Evolutionary conservation across 2,329 filamentous ascomycete species (phyloP), one percentile per base, ranked within the genome.

Genomic region (Fusarium annulatum): DNA sequence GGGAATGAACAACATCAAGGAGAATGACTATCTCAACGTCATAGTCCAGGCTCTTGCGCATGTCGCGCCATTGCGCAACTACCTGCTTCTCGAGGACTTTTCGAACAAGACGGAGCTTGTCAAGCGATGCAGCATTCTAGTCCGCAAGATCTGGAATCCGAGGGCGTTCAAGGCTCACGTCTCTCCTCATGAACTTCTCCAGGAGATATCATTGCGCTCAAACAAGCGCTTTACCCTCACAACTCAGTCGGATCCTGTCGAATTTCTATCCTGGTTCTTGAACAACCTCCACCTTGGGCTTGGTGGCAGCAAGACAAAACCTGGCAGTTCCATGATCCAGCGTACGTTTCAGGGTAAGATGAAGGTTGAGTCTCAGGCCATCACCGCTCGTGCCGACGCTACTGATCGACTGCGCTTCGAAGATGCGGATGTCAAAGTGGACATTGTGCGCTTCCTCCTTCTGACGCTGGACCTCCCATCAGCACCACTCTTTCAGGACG

Each of bases 1-100:
- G 69, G 96, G 96, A 75, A 97, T 99, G 94, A 99, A 99, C 88
- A 99, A 99, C 84, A 98, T 99, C 87, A 99, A 99, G 83, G 94
- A 96, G 66, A 99, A 99, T 84, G 96, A 99, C 85, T 99, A 99
- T 84, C 89, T 98, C 80, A 99, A 99, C 80, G 96, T 97, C 33
- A 90, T 98, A 7, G 92, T 97, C 55, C 96, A 99, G 82, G 92
- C 95, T 11, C 88, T 99, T 42, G 92, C 96, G 6, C 96, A 99
- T 82, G 94, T 98, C 33, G 86, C 91, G 26, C 96, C 96, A 8
- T 86, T 99, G 75, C 91, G 96, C 39, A 98, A 98, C 81, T 98
- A 91, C 84, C 91, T 98, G 80, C 91, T 99, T 78, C 89, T 98
- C 3, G 94, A 97, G 80, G 89, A 97, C 76, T 92, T 98, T 58